These are phyloP conservation scores for Misopates orontium DNA, from an alignment of 257 asterid genomes.

Conservation along the genomic window DNA sequence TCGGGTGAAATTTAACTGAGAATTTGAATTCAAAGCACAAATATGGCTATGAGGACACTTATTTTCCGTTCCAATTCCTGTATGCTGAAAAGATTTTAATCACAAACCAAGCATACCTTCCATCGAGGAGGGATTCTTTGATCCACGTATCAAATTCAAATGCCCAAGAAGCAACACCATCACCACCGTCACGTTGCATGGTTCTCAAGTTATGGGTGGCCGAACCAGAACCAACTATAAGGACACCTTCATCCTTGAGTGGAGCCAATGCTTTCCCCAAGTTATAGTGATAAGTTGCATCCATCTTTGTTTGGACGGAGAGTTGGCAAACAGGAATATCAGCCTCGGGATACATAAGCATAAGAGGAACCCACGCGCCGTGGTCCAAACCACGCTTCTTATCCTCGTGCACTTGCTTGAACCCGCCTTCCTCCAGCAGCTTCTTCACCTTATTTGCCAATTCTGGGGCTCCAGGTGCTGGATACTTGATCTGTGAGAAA, in stretches of 20 bases:
- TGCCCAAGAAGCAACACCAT: slow-evolving; percentile 62
- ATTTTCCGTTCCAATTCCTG: neutral
- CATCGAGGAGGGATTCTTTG: slow-evolving; percentile 54
- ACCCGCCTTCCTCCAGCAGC: slow-evolving; percentile 53
- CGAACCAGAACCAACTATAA: slow-evolving; percentile 76
- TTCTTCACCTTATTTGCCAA: slow-evolving; percentile 63
- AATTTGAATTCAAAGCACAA: neutral
- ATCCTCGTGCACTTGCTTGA: slow-evolving; percentile 53
- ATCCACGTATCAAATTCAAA: slow-evolving; percentile 69
- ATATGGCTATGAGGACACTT: no score
- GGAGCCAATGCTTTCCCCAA: slow-evolving; percentile 71
- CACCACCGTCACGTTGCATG: slow-evolving; percentile 27
- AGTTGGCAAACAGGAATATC: slow-evolving; percentile 85
- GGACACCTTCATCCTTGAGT: slow-evolving; percentile 73
- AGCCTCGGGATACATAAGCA: slow-evolving; percentile 86
- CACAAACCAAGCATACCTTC: slow-evolving; percentile 44
- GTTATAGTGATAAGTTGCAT: slow-evolving; percentile 69
- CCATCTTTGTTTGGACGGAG: slow-evolving; percentile 62
- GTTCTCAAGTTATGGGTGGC: slow-evolving; percentile 70
- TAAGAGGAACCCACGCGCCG: slow-evolving; percentile 89
- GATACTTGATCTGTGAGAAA: slow-evolving; percentile 54
- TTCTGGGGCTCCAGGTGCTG: slow-evolving; percentile 81
- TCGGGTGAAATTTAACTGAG: neutral
- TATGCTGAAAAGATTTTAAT: neutral
- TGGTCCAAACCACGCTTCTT: slow-evolving; percentile 76